Evolutionary conservation across 2,329 filamentous ascomycete genomes (phyloP), one percentile per base, ranked within the genome.

Genomic region (Fusarium sp.): DNA sequence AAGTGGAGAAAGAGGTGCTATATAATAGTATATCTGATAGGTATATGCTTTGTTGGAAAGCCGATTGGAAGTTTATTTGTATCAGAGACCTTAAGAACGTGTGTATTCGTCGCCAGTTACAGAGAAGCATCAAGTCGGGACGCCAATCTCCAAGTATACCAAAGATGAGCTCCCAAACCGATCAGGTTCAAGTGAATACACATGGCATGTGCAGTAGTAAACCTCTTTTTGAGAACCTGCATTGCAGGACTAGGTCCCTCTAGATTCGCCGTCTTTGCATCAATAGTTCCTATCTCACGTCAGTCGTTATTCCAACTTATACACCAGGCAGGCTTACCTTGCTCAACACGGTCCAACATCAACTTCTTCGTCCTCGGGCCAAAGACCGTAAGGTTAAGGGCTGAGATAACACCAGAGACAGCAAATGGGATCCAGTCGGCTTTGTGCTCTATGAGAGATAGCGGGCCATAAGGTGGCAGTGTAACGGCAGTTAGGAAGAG

Each of bases 151-250:
- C 80, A 74, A 34, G 73, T 63, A 43, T 74, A 75, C 68, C 77
- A 80, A 51, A 80, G 54, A 20, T 69, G 70, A 44, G 72, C 73
- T 5, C 72, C 75, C 5, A 83, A 74, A 0, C 77, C 74, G 13
- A 82, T 64, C 26, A 83, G 61, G 52, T 83, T 83, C 10, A 83
- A 59, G 36, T 83, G 81, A 50, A 83, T 82, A 54, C 78, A 80
- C 79, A 82, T 83, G 20, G 81, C 80, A 56, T 83, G 81, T 8
- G 74, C 76, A 2, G 69, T 73, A 0, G 71, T 76, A 33, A 83
- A 83, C 1, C 60, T 63, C 60, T 66, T 78, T 17, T 77, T 79
- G 5, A 75, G 15, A 15, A 49, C 46, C 1, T 46, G 54, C 63
- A 68, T 72, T 13, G 57, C 64, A 2, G 60, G 34, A n/a, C 51